Evolutionary conservation across 169 alveolate species (phyloP).

Genomic region (Plasmodium reichenowi): DNA sequence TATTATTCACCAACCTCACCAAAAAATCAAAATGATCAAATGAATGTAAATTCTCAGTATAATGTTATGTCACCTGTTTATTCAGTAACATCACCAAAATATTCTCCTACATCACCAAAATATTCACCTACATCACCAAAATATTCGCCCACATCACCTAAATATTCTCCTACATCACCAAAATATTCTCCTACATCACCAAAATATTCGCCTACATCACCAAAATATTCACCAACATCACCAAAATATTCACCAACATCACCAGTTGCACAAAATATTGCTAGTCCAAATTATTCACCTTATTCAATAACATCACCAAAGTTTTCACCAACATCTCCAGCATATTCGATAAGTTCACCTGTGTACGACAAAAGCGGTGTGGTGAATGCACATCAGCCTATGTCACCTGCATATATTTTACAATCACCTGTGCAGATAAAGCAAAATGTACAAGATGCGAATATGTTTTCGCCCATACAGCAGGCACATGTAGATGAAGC

Average conservation of each 20-base stretch:
- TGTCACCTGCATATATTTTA: conserved; percentile 66
- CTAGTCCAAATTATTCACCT: conserved; percentile 76
- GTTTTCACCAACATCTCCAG: conserved; percentile 90
- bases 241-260: conserved; percentile 93
- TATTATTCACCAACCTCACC: conserved; percentile 84
- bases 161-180: conserved; percentile 73
- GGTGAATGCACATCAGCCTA: conserved; percentile 24
- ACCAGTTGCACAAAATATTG: conserved; percentile 81
- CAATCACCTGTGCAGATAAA: conserved; percentile 71
- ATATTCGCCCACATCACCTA: conserved; percentile 92
- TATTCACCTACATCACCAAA: conserved; percentile 93
- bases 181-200: conserved; percentile 30
- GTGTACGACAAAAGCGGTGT: conserved; percentile 75
- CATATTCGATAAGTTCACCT: conserved; percentile 89
- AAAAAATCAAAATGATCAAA: conserved; percentile 75
- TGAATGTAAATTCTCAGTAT: conserved; percentile 36
- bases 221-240: conserved; percentile 90
- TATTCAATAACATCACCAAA: conserved; percentile 92
- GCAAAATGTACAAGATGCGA: conserved; percentile 32
- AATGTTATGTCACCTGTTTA: conserved; percentile 42
- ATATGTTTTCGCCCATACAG: conserved; percentile 68
- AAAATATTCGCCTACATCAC: conserved; percentile 78
- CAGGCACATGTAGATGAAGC: conserved; percentile 27
- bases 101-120: conserved; percentile 92
- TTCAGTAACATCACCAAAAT: conserved; percentile 86